phyloP scores from a whole-genome alignment of 257 asterid genomes.

The Penstemon newberryi region DNA sequence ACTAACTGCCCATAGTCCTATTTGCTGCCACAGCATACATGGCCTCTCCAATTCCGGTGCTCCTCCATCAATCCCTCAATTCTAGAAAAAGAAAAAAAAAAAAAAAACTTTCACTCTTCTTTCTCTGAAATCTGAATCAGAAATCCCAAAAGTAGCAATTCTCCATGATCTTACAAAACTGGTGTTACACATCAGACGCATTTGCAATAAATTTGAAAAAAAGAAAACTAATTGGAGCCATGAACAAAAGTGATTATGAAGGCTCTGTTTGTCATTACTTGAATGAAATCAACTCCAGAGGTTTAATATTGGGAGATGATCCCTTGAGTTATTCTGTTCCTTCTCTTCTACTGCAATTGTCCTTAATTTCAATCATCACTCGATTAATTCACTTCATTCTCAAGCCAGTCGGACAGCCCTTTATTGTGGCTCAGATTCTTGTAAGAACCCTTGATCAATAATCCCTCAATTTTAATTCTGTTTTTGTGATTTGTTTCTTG shows the following conservation, averaged over 20 bases:
- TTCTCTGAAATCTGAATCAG: slow-evolving; percentile 17
- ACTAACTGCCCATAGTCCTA: slow-evolving; percentile 9
- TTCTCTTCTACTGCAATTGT: slow-evolving; percentile 52
- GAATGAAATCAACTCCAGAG: slow-evolving; percentile 47
- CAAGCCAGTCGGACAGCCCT: slow-evolving; percentile 60
- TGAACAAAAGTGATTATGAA: slow-evolving; percentile 30
- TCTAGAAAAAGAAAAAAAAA: neutral
- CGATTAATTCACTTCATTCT: slow-evolving; percentile 51
- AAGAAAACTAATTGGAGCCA: slow-evolving; percentile 5
- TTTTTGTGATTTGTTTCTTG: neutral
- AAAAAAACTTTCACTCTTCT: neutral
- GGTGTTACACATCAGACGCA: neutral
- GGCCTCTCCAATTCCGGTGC: slow-evolving; percentile 25
- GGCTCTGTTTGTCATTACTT: slow-evolving; percentile 39
- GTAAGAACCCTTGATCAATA: slow-evolving; percentile 35
- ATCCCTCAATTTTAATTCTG: neutral
- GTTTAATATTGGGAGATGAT: slow-evolving; percentile 37
- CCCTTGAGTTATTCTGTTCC: slow-evolving; percentile 52
- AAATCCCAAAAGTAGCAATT: neutral
- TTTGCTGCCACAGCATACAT: slow-evolving; percentile 33
- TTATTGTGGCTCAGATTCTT: slow-evolving; percentile 65
- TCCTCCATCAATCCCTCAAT: slow-evolving; percentile 26
- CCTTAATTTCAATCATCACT: slow-evolving; percentile 53
- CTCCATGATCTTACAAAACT: slow-evolving; percentile 3
- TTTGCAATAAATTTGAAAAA: neutral